These are phyloP conservation scores for Dryadomyces sulphureus DNA, from an alignment of 2,329 filamentous ascomycete genomes.

Conservation along the genomic window DNA sequence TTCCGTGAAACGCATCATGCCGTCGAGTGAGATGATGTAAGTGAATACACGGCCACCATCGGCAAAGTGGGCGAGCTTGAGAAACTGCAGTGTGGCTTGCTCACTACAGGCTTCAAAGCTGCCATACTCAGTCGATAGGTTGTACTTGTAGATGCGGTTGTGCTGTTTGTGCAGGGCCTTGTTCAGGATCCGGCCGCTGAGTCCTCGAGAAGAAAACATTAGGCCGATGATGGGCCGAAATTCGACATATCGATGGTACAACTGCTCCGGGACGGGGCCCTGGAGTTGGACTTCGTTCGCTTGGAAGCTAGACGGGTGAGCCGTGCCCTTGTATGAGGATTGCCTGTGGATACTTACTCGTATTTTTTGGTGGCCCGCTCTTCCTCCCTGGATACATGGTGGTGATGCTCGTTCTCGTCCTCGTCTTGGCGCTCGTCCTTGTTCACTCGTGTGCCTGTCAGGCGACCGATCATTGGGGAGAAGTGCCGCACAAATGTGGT, in stretches of 20 bases:
- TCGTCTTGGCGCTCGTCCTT: slow-evolving; percentile 39
- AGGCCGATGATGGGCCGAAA: slow-evolving; percentile 80
- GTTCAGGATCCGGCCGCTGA: slow-evolving; percentile 69
- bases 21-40: slow-evolving; percentile 80
- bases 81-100: slow-evolving; percentile 63
- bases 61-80: slow-evolving; percentile 76
- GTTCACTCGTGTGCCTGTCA: slow-evolving; percentile 59
- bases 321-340: too few species aligned
- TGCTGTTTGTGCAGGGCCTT: slow-evolving; percentile 85
- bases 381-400: slow-evolving; percentile 14
- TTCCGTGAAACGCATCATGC: slow-evolving; percentile 79
- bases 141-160: slow-evolving; percentile 75
- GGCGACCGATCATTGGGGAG: slow-evolving; percentile 73
- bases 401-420: slow-evolving; percentile 8
- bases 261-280: slow-evolving; percentile 62
- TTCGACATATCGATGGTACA: slow-evolving; percentile 89
- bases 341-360: too few species aligned
- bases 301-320: slow-evolving; percentile 52
- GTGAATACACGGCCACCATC: slow-evolving; percentile 80
- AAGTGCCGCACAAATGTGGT: slow-evolving; percentile 68
- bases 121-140: slow-evolving; percentile 60
- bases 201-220: slow-evolving; percentile 69
- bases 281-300: slow-evolving; percentile 79
- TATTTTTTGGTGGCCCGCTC: slow-evolving; percentile 47
- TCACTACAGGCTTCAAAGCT: slow-evolving; percentile 49